Evolutionary conservation across 1,139 yeast species (phyloP).

Genomic region (Suhomyces terraborum): DNA sequence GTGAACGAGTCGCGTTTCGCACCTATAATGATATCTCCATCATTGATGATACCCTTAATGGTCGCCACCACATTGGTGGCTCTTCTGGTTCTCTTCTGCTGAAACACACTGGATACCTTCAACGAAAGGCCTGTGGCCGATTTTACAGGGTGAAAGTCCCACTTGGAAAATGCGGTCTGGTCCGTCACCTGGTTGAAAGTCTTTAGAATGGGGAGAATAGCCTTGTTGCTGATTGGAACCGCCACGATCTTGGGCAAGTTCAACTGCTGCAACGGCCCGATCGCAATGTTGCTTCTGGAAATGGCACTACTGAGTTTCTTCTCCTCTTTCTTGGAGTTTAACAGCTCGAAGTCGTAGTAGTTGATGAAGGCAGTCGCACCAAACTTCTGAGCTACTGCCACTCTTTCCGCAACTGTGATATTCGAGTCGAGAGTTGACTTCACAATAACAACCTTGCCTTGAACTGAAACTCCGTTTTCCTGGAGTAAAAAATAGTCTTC

Average conservation of each 20-base stretch:
- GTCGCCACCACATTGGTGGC: constrained; percentile 40
- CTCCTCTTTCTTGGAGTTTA: constrained; percentile 15
- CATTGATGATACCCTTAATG: constrained; percentile 42
- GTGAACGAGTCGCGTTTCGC: constrained; percentile 46
- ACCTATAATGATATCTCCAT: constrained; percentile 47
- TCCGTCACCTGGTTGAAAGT: constrained; percentile 21
- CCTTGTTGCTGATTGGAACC: constrained; percentile 38
- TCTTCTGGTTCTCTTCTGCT: constrained; percentile 17
- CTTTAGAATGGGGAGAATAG: constrained; percentile 36
- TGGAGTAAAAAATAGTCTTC: constrained; percentile 31
- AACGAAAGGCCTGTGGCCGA: constrained; percentile 20
- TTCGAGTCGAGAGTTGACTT: constrained; percentile 19
- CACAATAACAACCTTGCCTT: constrained; percentile 36
- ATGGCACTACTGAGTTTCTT: constrained; percentile 21
- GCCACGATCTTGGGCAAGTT: constrained; percentile 29
- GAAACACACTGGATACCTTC: constrained; percentile 24
- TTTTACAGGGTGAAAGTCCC: constrained; percentile 32
- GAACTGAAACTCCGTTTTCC: constrained; percentile 23
- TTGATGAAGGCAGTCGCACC: constrained; percentile 36
- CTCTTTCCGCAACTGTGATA: constrained; percentile 29
- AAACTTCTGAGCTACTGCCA: constrained; percentile 29
- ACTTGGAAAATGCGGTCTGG: constrained; percentile 21
- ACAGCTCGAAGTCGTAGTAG: constrained; percentile 23
- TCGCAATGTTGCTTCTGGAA: constrained; percentile 26
- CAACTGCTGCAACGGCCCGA: constrained; percentile 15